These are phyloP conservation scores for Aspergillus caelatus DNA, from an alignment of 2,329 filamentous ascomycete genomes.

Conservation along the genomic window DNA sequence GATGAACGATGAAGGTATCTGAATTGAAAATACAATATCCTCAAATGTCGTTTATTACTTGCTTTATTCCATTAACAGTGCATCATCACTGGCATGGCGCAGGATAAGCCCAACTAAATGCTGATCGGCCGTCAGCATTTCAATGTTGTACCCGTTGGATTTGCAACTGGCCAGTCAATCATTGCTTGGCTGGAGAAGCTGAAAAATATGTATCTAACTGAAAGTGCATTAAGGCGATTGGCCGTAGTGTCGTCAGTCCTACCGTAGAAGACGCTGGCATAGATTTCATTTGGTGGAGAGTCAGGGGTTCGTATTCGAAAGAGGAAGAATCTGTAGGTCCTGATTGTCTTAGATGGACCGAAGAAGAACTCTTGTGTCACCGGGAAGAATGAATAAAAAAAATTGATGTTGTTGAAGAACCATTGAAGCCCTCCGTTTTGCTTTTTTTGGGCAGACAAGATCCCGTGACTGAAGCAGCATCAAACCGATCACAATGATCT, in stretches of 20 bases:
- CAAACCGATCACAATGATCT: not conserved
- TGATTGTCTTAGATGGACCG: not conserved
- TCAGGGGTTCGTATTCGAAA: slow-evolving; percentile 2
- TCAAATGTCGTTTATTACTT: not conserved
- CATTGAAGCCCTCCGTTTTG: not conserved
- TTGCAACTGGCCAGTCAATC: slow-evolving; percentile 6
- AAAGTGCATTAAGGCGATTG: not conserved
- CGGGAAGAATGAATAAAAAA: not conserved
- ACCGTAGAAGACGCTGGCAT: not conserved
- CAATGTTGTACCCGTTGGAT: slow-evolving; percentile 6
- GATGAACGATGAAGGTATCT: too few species aligned
- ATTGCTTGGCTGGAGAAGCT: slow-evolving; percentile 1
- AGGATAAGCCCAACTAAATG: slow-evolving; percentile 1
- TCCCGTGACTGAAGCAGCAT: not conserved
- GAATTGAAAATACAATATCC: not conserved
- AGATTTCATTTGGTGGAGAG: not conserved
- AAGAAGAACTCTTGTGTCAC: not conserved
- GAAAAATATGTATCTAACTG: not conserved
- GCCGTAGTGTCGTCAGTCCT: not conserved
- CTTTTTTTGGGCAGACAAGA: not conserved
- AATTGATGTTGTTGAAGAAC: not conserved
- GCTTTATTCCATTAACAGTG: not conserved
- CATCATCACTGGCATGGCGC: not conserved
- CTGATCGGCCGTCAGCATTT: slow-evolving; percentile 6
- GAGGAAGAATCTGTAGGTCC: too few species aligned